A percentile compares a stretch with the other conserved stretches of the same genome.
Conservation (phyloP, 768 basidiomycete genomes). For the Suillus sp. region DNA sequence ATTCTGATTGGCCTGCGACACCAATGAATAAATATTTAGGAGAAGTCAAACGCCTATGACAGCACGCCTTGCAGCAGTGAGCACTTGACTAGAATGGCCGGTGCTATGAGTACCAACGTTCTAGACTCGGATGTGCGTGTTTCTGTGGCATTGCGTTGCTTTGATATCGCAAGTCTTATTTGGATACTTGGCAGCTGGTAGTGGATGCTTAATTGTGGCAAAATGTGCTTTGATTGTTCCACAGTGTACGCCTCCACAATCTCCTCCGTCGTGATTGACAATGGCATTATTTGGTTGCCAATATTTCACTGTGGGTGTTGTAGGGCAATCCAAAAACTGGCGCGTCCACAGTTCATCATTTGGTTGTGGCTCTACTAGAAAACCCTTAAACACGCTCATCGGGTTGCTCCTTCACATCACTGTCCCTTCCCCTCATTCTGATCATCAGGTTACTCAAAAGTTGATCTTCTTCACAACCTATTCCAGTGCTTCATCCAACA, state of each 20-base stretch:
- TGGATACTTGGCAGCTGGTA: not conserved
- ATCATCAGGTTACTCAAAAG: constrained; percentile 9
- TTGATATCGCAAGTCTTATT: not conserved
- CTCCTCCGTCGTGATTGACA: not conserved
- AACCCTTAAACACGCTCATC: not conserved
- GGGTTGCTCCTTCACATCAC: not conserved
- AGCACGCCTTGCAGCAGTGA: not conserved
- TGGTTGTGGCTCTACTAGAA: not conserved
- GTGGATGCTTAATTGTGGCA: too few species aligned
- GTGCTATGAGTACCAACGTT: not conserved
- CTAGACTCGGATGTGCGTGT: not conserved
- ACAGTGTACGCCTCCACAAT: not conserved
- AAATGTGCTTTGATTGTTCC: not conserved
- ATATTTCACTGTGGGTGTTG: not conserved
- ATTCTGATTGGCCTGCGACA: constrained; percentile 22
- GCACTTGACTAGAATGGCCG: not conserved
- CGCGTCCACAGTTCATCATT: constrained; percentile 13
- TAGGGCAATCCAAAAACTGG: not conserved
- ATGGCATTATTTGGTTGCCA: not conserved
- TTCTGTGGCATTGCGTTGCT: not conserved
- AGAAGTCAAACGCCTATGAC: not conserved
- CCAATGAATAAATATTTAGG: not conserved
- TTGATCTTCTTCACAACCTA: not conserved
- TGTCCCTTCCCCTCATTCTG: too few species aligned
- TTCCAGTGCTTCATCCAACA: not conserved